A percentile compares a stretch with the other conserved stretches of the same genome.
Conservation (phyloP, 257 asterid species). For the Fraxinus quadrangulata region DNA sequence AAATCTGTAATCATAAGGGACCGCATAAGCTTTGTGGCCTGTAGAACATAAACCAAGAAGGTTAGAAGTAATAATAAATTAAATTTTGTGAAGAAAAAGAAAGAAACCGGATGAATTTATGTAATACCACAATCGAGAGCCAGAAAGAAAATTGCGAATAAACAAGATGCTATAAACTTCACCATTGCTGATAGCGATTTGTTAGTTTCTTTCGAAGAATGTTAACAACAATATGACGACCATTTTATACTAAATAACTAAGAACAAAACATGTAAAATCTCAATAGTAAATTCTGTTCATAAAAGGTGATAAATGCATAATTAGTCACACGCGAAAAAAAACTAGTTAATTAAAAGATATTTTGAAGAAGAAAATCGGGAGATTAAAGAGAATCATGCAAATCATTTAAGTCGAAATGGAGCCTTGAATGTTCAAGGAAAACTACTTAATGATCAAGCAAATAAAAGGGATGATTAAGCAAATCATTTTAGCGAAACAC, state of each 20-base stretch:
- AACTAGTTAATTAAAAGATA: background rate
- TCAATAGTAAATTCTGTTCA: background rate
- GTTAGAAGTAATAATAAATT: background rate
- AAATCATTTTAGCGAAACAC: too few relatives aligned
- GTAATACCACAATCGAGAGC: background rate
- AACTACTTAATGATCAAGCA: background rate
- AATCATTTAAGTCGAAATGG: background rate
- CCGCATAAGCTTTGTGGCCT: conserved; percentile 40
- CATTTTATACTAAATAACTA: background rate
- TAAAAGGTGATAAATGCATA: background rate
- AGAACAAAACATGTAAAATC: background rate
- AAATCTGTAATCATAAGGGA: conserved; percentile 51
- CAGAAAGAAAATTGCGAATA: background rate
- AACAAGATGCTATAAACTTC: too few relatives aligned
- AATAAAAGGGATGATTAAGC: background rate
- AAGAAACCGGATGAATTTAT: too few relatives aligned
- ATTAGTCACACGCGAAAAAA: too few relatives aligned
- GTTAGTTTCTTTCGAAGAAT: background rate
- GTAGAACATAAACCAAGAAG: background rate
- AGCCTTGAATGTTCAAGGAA: background rate
- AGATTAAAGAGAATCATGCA: background rate
- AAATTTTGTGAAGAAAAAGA: too few relatives aligned
- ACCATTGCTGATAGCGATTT: background rate
- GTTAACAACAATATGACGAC: background rate
- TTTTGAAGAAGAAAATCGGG: background rate